Percentiles rank a stretch among this genome's conserved stretches.
Conservation (phyloP, 192 early-diverging fungal genomes). For the Backusella circina region DNA sequence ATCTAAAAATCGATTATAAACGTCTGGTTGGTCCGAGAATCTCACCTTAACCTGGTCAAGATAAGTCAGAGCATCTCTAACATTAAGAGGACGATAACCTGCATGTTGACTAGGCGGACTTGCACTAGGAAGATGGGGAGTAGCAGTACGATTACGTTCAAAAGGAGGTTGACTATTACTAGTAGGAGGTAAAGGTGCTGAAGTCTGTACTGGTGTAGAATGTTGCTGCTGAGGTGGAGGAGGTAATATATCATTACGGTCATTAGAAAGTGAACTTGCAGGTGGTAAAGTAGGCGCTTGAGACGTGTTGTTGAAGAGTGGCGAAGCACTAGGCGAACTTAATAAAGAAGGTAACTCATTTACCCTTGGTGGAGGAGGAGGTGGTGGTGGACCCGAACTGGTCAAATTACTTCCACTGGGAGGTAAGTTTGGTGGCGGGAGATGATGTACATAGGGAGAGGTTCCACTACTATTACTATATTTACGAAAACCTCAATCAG, state of each 20-base stretch:
- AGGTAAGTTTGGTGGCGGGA: conserved; percentile 1
- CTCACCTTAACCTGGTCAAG: conserved; percentile 94
- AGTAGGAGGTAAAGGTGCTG: conserved; percentile 24
- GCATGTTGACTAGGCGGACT: background rate
- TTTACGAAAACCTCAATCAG: background rate
- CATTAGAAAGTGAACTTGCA: background rate
- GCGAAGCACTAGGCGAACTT: conserved; percentile 20
- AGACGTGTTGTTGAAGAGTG: conserved; percentile 26
- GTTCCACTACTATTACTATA: background rate
- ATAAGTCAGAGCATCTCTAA: conserved; percentile 93
- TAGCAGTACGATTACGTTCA: conserved; percentile 23
- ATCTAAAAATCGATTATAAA: conserved; percentile 97
- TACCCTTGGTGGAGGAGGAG: conserved; percentile 28
- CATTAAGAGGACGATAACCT: conserved; percentile 66
- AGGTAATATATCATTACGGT: conserved; percentile 9
- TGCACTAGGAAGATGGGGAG: conserved; percentile 11
- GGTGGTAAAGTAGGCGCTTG: background rate
- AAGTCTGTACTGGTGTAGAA: conserved; percentile 17
- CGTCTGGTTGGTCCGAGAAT: conserved; percentile 90
- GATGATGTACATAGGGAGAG: conserved; percentile 16
- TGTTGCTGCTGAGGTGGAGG: conserved; percentile 9
- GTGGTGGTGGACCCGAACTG: conserved; percentile 23
- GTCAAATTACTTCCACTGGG: background rate
- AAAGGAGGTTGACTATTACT: background rate
- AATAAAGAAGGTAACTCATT: conserved; percentile 25